Conservation (phyloP, 75 land plant genomes). For the Adiantum capillusveneris region DNA sequence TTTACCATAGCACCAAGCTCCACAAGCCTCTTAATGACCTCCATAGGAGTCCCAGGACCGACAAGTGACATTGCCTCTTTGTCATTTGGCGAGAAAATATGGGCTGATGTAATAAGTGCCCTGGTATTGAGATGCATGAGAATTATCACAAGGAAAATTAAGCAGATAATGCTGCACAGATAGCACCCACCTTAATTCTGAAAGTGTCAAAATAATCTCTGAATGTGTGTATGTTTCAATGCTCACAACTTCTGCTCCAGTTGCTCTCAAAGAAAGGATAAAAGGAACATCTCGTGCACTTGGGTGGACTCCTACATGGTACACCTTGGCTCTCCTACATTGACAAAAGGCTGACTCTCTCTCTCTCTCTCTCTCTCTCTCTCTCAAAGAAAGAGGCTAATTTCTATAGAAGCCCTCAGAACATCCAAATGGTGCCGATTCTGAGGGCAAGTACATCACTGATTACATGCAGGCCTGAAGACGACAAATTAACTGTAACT, state of each 20-base stretch:
- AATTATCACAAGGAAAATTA: background rate
- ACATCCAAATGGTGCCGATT: too few relatives aligned
- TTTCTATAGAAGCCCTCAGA: too few relatives aligned
- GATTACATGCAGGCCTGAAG: too few relatives aligned
- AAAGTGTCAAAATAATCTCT: constrained; percentile 25
- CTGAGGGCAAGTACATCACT: too few relatives aligned
- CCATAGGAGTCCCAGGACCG: constrained; percentile 42
- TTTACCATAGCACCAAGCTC: constrained; percentile 50
- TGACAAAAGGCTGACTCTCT: background rate
- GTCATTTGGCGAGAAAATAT: constrained; percentile 48
- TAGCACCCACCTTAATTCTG: constrained; percentile 34
- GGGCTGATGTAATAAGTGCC: constrained; percentile 29
- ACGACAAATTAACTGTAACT: too few relatives aligned
- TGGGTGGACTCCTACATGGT: constrained; percentile 47
- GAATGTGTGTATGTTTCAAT: constrained; percentile 44
- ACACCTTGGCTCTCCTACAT: constrained; percentile 32
- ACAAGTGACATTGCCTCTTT: constrained; percentile 46
- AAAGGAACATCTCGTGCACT: constrained; percentile 41
- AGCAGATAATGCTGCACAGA: background rate
- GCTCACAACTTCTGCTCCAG: constrained; percentile 45
- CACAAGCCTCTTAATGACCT: constrained; percentile 31
- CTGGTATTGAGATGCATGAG: constrained; percentile 9
- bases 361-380: background rate
- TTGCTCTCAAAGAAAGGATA: constrained; percentile 17
- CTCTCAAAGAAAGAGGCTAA: too few relatives aligned